phyloP scores from a whole-genome alignment of 306 rosid genomes.

The Betula pendula region DNA sequence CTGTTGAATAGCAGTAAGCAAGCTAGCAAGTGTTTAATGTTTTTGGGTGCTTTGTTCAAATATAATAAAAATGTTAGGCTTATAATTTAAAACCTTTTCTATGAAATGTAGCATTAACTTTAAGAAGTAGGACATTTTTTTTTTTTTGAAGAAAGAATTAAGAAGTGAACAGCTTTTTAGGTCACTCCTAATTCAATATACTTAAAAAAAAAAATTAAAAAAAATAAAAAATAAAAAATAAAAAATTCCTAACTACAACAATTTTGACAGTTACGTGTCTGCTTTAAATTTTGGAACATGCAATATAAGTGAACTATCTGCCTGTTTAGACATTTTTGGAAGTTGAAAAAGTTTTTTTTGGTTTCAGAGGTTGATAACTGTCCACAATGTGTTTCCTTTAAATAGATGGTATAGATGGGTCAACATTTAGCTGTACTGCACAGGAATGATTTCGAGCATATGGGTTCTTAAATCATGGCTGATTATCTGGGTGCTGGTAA shows the following conservation, averaged over 20 bases:
- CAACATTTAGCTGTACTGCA: not conserved
- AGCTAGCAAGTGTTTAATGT: not conserved
- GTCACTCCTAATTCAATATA: not conserved
- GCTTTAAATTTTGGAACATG: not conserved
- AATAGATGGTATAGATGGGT: not conserved
- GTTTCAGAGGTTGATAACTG: not conserved
- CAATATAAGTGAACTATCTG: not conserved
- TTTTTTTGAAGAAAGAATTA: not conserved
- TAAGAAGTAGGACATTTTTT: not conserved
- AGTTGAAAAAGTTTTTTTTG: not conserved
- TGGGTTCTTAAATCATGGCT: not conserved
- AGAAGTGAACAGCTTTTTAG: not conserved
- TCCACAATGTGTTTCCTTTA: conserved; percentile 5
- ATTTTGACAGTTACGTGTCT: not conserved
- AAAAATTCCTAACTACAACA: not conserved
- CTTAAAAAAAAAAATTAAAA: not conserved
- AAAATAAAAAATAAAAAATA: not conserved
- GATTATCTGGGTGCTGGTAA: not conserved
- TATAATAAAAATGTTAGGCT: not conserved
- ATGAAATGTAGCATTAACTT: not conserved
- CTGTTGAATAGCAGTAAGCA: not conserved
- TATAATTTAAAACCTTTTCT: not conserved
- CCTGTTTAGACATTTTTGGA: not conserved
- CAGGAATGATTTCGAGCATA: not conserved
- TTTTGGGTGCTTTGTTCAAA: not conserved